Base-by-base conservation (phyloP, 2,329 filamentous ascomycete genomes). In the Arachnopeziza araneosa region DNA sequence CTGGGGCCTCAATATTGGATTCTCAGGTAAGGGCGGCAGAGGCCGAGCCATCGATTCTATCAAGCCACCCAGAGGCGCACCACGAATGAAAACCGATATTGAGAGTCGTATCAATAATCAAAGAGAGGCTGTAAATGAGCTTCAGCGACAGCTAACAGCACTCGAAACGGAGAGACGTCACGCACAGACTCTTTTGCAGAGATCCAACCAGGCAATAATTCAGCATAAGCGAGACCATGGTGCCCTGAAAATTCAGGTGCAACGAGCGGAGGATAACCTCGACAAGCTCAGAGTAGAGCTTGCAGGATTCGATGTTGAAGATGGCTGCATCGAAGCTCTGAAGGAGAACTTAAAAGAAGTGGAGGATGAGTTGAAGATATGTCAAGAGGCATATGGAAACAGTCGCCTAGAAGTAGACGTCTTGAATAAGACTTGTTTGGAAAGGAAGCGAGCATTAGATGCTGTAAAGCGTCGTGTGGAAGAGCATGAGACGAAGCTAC, bases 1-100 rank as follows among this genome's bases (percentile, higher is more conserved):
- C 5, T 80, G 80, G 70, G 90, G 86, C 51, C 74, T 86, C 53
- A 81, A 84, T 68, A 80, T 90, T 61, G 80, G 76, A 22, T 81
- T 74, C 69, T 77, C 59, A 58, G 72, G 76, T 30, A 74, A 76
- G 32, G 73, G 61, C 22, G 52, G 59, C 24, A 44, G 12, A 14
- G 57, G 59, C 50, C 72, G 78, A 55, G 82, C 76, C 54, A 76
- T 81, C 48, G 75, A 77, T 49, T 81, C 83, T 14, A 78, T 88
- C 21, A 52, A 59, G 8, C 62, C 65, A 7, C 57, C 60, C 12
- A 52, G 54, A 7, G 56, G 61, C 49, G 76, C 75, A 10, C 79
- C 88, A 24, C 85, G 92, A n/a, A 96, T 96, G 85, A 88, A 88
- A 69, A 87, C 89, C 0, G 90, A 96, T 70, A 79, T 84, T 24